phyloP scores from a whole-genome alignment of 495 filamentous ascomycete genomes.

The Podospora fimiseda region DNA sequence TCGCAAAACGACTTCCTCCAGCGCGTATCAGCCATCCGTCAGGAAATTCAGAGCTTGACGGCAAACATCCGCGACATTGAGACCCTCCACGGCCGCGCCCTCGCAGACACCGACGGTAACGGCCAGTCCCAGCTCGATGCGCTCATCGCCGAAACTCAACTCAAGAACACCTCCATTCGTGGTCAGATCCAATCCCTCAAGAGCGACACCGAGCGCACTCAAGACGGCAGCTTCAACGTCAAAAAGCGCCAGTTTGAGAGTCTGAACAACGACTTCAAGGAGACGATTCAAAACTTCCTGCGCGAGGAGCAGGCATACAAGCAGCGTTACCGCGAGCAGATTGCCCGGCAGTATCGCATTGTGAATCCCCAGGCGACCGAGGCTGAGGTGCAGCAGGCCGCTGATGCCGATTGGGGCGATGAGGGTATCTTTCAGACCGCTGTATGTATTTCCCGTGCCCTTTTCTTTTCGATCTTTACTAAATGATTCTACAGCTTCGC shows the following conservation, averaged over 20 bases:
- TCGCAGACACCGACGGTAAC: constrained; percentile 46
- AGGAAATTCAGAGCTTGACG: constrained; percentile 51
- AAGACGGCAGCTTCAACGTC: constrained; percentile 43
- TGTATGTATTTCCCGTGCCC: constrained; percentile 38
- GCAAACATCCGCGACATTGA: constrained; percentile 51
- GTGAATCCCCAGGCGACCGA: constrained; percentile 68
- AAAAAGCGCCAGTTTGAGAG: constrained; percentile 58
- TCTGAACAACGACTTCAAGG: constrained; percentile 59
- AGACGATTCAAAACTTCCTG: constrained; percentile 55
- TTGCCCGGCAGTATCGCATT: constrained; percentile 66
- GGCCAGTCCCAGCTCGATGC: constrained; percentile 49
- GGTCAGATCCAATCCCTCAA: constrained; percentile 64
- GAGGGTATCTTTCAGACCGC: constrained; percentile 73
- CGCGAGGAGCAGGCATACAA: constrained; percentile 60
- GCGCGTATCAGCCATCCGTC: constrained; percentile 51
- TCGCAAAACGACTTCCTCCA: constrained; percentile 53
- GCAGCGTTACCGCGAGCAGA: constrained; percentile 60
- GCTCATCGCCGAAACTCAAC: constrained; percentile 57
- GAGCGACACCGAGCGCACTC: constrained; percentile 52
- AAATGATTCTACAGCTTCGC: constrained; percentile 47
- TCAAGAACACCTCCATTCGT: constrained; percentile 58
- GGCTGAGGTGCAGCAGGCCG: constrained; percentile 54
- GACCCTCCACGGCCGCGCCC: constrained; percentile 53
- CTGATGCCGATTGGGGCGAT: constrained; percentile 62
- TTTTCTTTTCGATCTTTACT: constrained; percentile 3